A percentile compares a stretch with the other conserved stretches of the same genome.
Conservation (phyloP, 148 eudicot species). For the Rheum nobile region DNA sequence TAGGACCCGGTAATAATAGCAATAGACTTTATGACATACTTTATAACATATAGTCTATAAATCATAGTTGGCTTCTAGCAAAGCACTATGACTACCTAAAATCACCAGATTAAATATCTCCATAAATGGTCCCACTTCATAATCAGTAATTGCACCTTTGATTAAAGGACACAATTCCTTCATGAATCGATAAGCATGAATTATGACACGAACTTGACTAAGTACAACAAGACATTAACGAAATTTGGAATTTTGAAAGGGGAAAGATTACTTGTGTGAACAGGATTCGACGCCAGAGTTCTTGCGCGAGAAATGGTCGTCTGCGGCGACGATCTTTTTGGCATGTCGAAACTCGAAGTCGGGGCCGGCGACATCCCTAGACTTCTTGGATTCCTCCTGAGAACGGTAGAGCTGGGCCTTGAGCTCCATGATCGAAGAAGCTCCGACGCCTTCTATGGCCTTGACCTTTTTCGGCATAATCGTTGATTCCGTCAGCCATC, state of each 20-base stretch:
- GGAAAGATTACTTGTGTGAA: constrained; percentile 35
- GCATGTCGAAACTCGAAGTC: constrained; percentile 65
- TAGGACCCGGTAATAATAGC: too few species aligned
- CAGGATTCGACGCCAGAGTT: constrained; percentile 76
- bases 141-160: too few species aligned
- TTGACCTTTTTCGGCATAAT: constrained; percentile 89
- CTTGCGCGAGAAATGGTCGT: constrained; percentile 34
- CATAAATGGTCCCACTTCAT: too few species aligned
- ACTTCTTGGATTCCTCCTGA: constrained; percentile 68
- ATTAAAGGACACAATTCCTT: too few species aligned
- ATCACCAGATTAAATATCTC: too few species aligned
- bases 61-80: too few species aligned
- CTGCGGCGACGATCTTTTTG: constrained; percentile 29
- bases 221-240: not conserved
- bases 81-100: too few species aligned
- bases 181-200: not conserved
- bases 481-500: constrained; percentile 94
- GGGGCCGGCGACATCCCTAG: constrained; percentile 27
- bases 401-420: constrained; percentile 78
- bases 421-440: constrained; percentile 77
- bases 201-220: not conserved
- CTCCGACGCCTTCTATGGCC: constrained; percentile 77
- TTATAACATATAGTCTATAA: too few species aligned
- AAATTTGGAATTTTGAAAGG: not conserved
- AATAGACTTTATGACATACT: too few species aligned